Percentiles rank a stretch among this genome's conserved stretches.
Evolutionary conservation across 345 rosid species (phyloP).

Genomic region (Excoecaria agallocha): DNA sequence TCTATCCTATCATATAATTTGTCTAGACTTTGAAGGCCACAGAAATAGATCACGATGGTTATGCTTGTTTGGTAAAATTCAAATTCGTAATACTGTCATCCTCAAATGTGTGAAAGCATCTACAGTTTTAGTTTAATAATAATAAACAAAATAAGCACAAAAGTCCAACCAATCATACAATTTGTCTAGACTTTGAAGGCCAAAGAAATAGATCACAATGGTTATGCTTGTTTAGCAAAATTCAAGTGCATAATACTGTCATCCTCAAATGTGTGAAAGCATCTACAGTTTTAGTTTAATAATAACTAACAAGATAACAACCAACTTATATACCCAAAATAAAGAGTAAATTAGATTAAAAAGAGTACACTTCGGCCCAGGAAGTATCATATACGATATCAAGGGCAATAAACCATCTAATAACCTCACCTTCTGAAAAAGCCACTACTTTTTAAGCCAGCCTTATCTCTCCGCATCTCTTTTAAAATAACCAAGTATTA

Average conservation of each 20-base stretch:
- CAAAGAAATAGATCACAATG: neutral
- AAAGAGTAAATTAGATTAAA: neutral
- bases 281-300: neutral
- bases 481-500: no score
- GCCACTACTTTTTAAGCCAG: slow-evolving; percentile 31
- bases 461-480: slow-evolving; percentile 40
- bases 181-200: neutral
- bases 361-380: no score
- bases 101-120: neutral
- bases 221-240: neutral
- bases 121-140: neutral
- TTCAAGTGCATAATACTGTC: neutral
- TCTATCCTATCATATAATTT: neutral
- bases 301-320: neutral
- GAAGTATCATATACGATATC: neutral
- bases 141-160: neutral
- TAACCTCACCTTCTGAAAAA: slow-evolving; percentile 45
- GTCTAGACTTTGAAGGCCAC: neutral
- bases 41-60: no score
- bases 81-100: neutral
- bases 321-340: neutral
- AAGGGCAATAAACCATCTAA: neutral
- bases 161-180: neutral
- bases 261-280: neutral
- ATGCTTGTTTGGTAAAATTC: neutral